Evolutionary conservation across 306 rosid species (phyloP).

Genomic region (Morella rubra): DNA sequence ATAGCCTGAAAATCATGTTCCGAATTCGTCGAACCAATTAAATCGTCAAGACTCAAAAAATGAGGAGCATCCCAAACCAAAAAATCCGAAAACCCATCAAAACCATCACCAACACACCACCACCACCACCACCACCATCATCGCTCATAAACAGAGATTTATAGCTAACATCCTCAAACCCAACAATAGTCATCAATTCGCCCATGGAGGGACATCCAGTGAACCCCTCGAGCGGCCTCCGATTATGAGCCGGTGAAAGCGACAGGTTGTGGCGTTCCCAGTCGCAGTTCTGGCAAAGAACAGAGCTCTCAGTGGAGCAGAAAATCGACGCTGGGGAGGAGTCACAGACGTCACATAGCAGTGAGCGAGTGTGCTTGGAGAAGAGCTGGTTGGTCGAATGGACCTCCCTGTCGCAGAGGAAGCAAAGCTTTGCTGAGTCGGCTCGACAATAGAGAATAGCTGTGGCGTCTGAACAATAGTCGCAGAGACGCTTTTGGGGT

Average conservation of each 20-base stretch:
- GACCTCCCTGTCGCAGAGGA: constrained; percentile 77
- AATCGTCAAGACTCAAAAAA: constrained; percentile 63
- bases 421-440: constrained; percentile 85
- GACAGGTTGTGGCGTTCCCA: constrained; percentile 67
- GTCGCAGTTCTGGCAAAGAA: constrained; percentile 84
- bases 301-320: constrained; percentile 71
- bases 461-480: constrained; percentile 53
- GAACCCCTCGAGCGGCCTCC: constrained; percentile 80
- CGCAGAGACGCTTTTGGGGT: constrained; percentile 44
- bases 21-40: constrained; percentile 54
- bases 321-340: constrained; percentile 72
- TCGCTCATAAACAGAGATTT: constrained; percentile 46
- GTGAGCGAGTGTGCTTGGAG: constrained; percentile 72
- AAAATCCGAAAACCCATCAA: constrained; percentile 44
- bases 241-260: constrained; percentile 42
- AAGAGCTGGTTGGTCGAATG: constrained; percentile 83
- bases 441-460: constrained; percentile 85
- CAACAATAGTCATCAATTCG: constrained; percentile 54
- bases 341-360: constrained; percentile 70
- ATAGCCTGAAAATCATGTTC: constrained; percentile 60
- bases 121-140: constrained; percentile 5
- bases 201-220: constrained; percentile 61
- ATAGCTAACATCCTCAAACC: constrained; percentile 53
- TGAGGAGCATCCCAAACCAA: constrained; percentile 72
- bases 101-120: not conserved